Evolutionary conservation across 2,329 filamentous ascomycete species (phyloP).

Genomic region (Colletotrichum kahawae): DNA sequence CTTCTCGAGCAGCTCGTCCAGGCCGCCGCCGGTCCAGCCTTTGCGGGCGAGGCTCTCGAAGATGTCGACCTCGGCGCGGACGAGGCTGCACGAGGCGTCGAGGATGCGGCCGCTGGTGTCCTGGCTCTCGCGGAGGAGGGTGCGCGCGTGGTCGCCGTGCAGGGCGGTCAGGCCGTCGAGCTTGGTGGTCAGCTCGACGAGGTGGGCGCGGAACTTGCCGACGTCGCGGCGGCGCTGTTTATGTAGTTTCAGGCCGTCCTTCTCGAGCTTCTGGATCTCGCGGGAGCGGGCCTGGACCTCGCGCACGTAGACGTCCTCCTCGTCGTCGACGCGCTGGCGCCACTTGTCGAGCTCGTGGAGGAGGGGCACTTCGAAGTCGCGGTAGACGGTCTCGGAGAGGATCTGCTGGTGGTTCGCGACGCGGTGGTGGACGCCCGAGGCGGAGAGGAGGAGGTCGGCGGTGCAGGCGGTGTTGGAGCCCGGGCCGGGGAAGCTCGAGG

Average conservation of each 20-base stretch:
- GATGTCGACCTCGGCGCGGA: slow-evolving; percentile 72
- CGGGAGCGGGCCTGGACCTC: slow-evolving; percentile 58
- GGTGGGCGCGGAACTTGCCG: slow-evolving; percentile 64
- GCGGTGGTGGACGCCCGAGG: slow-evolving; percentile 69
- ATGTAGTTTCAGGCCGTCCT: slow-evolving; percentile 68
- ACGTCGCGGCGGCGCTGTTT: slow-evolving; percentile 65
- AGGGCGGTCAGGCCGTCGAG: slow-evolving; percentile 67
- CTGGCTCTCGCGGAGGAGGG: slow-evolving; percentile 66
- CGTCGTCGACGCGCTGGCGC: slow-evolving; percentile 67
- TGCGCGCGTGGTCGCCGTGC: slow-evolving; percentile 65
- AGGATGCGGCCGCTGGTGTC: slow-evolving; percentile 67
- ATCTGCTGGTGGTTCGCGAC: slow-evolving; percentile 75
- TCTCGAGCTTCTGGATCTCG: slow-evolving; percentile 69
- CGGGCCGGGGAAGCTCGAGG: slow-evolving; percentile 49
- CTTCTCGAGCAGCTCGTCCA: slow-evolving; percentile 69
- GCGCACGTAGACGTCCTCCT: slow-evolving; percentile 64
- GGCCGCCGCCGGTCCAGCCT: slow-evolving; percentile 69
- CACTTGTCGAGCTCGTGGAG: slow-evolving; percentile 73
- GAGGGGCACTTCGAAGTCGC: slow-evolving; percentile 70
- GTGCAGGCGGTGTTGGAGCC: slow-evolving; percentile 57
- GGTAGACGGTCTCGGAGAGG: slow-evolving; percentile 71
- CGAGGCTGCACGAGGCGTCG: slow-evolving; percentile 68
- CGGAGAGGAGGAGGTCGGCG: slow-evolving; percentile 65
- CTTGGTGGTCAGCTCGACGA: slow-evolving; percentile 66
- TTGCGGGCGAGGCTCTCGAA: slow-evolving; percentile 71